Conservation (phyloP, 176 grass and related monocot genomes). For the Otatea glauca region DNA sequence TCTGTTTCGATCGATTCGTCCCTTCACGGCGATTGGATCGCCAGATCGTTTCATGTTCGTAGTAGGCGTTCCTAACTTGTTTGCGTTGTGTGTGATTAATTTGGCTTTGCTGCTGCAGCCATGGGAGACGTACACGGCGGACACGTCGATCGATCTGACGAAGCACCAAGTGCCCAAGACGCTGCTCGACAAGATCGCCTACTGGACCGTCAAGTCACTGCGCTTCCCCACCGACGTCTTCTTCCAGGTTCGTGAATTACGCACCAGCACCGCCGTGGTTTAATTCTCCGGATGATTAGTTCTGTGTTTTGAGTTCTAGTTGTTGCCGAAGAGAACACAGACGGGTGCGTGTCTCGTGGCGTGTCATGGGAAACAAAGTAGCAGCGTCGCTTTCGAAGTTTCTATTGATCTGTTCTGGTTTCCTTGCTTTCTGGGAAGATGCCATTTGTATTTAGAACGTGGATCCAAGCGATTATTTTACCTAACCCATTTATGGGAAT, state of each 20-base stretch:
- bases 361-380: constrained; percentile 10
- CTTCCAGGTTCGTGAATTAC: constrained; percentile 57
- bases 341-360: not conserved
- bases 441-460: constrained; percentile 10
- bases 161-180: constrained; percentile 73
- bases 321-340: not conserved
- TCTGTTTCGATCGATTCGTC: not conserved
- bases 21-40: not conserved
- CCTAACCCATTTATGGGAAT: not conserved
- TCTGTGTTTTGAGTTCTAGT: not conserved
- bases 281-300: constrained; percentile 1
- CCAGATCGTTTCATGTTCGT: not conserved
- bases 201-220: constrained; percentile 72
- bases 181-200: constrained; percentile 69
- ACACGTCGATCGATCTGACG: constrained; percentile 64
- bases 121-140: constrained; percentile 73
- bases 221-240: constrained; percentile 78
- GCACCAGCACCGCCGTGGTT: not conserved
- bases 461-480: not conserved
- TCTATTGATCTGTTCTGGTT: not conserved
- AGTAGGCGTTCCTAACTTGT: not conserved
- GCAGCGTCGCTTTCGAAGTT: not conserved
- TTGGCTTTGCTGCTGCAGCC: constrained; percentile 43
- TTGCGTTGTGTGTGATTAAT: not conserved
- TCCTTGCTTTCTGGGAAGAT: constrained; percentile 25